Conservation (phyloP, 805 yeast species). For the Myxozyma nipponensis region DNA sequence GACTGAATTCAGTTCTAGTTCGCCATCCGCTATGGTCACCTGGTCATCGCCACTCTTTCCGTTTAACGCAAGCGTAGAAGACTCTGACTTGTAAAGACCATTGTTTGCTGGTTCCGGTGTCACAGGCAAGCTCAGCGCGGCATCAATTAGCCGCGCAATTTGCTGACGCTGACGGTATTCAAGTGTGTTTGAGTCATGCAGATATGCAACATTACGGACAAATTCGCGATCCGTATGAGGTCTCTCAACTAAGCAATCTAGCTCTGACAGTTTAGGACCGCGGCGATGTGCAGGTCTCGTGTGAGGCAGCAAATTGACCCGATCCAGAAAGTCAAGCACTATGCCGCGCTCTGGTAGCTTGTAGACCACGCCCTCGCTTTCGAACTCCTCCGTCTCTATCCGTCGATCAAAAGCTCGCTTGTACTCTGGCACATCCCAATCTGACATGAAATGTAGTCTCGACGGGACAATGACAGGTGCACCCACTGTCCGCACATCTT, state of each 20-base stretch:
- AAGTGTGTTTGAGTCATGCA: conserved; percentile 30
- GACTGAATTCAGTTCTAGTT: background rate
- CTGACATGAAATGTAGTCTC: conserved; percentile 17
- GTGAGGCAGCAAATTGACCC: conserved; percentile 39
- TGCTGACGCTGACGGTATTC: conserved; percentile 14
- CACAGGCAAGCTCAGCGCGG: conserved; percentile 7
- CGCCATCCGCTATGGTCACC: background rate
- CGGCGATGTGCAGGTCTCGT: background rate
- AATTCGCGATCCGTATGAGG: conserved; percentile 23
- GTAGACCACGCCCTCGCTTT: conserved; percentile 49
- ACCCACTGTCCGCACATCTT: conserved; percentile 27
- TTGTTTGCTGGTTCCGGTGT: background rate
- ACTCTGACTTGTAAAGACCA: background rate
- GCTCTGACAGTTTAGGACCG: conserved; percentile 8
- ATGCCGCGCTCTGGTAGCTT: conserved; percentile 66
- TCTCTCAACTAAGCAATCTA: conserved; percentile 21
- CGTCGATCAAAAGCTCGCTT: conserved; percentile 8
- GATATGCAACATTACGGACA: conserved; percentile 23
- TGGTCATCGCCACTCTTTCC: background rate
- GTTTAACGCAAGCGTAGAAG: background rate
- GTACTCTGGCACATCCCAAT: conserved; percentile 15
- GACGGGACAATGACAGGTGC: conserved; percentile 17
- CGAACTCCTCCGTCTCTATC: conserved; percentile 32
- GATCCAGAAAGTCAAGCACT: conserved; percentile 62
- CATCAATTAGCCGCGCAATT: conserved; percentile 20